phyloP scores from a whole-genome alignment of 2,329 filamentous ascomycete species.

The Aschersonia sp. region DNA sequence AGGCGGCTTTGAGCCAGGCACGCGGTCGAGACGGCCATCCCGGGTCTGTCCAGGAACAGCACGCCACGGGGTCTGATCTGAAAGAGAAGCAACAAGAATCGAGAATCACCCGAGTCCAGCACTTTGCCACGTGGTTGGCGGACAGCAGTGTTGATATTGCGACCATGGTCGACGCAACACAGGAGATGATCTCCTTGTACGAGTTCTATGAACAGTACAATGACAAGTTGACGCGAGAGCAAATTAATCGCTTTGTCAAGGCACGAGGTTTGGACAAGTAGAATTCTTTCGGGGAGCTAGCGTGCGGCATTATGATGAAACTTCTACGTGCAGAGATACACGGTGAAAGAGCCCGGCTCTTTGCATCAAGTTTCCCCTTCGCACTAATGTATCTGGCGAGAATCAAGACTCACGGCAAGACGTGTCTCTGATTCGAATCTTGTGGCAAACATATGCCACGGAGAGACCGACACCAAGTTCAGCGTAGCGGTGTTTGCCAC shows the following conservation, averaged over 20 bases:
- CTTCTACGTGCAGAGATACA: too few species aligned
- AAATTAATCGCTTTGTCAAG: conserved; percentile 45
- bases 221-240: conserved; percentile 42
- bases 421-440: too few species aligned
- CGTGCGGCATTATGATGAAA: not conserved
- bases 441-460: too few species aligned
- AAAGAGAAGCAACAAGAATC: conserved; percentile 38
- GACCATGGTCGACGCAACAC: conserved; percentile 74
- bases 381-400: too few species aligned
- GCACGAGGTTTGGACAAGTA: conserved; percentile 40
- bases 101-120: conserved; percentile 49
- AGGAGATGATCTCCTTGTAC: conserved; percentile 84
- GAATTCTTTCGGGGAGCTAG: conserved; percentile 3
- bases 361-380: too few species aligned
- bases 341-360: too few species aligned
- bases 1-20: conserved; percentile 27
- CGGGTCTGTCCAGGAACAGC: conserved; percentile 3
- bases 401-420: too few species aligned
- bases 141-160: conserved; percentile 77
- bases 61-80: conserved; percentile 10
- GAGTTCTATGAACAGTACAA: conserved; percentile 51
- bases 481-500: conserved; percentile 12
- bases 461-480: not conserved
- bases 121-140: conserved; percentile 63
- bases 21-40: conserved; percentile 18